phyloP scores from a whole-genome alignment of 495 filamentous ascomycete species.

The Massariosphaeria phaeospora region DNA sequence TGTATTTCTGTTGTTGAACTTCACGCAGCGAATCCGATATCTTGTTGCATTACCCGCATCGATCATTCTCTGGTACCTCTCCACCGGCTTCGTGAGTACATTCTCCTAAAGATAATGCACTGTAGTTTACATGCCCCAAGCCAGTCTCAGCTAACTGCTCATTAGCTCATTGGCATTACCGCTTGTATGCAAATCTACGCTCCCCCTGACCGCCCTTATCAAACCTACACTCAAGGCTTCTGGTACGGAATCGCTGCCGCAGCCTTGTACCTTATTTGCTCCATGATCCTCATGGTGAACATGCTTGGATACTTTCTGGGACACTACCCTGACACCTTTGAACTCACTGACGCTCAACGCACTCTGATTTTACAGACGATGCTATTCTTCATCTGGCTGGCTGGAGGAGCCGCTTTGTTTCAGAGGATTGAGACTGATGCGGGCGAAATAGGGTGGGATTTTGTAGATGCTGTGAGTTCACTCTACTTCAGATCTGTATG shows the following conservation, averaged over 20 bases:
- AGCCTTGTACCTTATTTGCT: conserved; percentile 59
- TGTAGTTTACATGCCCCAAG: neutral
- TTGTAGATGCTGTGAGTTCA: conserved; percentile 45
- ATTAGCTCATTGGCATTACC: conserved; percentile 57
- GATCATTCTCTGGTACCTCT: conserved; percentile 63
- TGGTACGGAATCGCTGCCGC: conserved; percentile 73
- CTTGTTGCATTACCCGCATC: conserved; percentile 66
- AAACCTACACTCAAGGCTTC: conserved; percentile 68
- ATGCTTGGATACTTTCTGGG: conserved; percentile 74
- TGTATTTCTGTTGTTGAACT: conserved; percentile 72
- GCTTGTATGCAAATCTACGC: conserved; percentile 56
- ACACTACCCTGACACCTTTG: conserved; percentile 71
- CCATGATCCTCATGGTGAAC: conserved; percentile 64
- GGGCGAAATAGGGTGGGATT: conserved; percentile 38
- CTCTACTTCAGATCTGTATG: neutral
- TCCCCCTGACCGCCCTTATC: conserved; percentile 52
- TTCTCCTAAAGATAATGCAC: conserved; percentile 7
- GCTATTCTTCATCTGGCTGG: conserved; percentile 58
- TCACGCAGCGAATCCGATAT: conserved; percentile 74
- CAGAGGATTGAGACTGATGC: conserved; percentile 39
- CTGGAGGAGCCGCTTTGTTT: conserved; percentile 57
- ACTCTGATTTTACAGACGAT: conserved; percentile 63
- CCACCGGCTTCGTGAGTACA: conserved; percentile 56
- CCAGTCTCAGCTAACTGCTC: conserved; percentile 3
- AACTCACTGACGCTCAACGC: conserved; percentile 66